Percentiles rank a stretch among this genome's conserved stretches.
These are phyloP conservation scores for Cruciata laevipes DNA, from an alignment of 257 asterid genomes.

Conservation along the genomic window DNA sequence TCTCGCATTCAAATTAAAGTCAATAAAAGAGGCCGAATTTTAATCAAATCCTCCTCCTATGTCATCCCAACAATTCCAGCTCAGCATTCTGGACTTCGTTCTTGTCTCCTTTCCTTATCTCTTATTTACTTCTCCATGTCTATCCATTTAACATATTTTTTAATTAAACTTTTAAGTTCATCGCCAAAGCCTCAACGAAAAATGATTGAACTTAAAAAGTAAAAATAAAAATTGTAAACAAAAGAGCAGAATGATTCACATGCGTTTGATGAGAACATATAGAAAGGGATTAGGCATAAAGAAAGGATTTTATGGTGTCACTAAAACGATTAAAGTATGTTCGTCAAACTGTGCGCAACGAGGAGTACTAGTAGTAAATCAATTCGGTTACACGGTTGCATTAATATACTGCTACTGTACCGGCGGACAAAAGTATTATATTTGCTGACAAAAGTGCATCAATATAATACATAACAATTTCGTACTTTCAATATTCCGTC, in stretches of 20 bases:
- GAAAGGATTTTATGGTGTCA: too few relatives aligned
- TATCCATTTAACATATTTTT: too few relatives aligned
- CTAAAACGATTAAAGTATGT: neutral
- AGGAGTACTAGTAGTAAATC: too few relatives aligned
- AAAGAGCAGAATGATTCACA: neutral
- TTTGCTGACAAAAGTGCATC: too few relatives aligned
- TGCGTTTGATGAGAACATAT: neutral
- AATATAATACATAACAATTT: too few relatives aligned
- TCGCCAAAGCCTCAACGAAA: too few relatives aligned
- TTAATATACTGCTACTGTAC: too few relatives aligned
- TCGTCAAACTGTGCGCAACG: neutral
- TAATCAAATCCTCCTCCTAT: neutral
- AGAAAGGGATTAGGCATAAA: neutral
- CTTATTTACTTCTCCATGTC: neutral
- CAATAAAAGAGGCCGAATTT: neutral
- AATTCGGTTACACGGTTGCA: neutral
- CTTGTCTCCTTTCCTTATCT: neutral
- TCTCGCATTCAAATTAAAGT: neutral
- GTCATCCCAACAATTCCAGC: neutral
- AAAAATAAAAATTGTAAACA: too few relatives aligned
- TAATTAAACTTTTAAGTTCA: too few relatives aligned
- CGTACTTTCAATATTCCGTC: too few relatives aligned
- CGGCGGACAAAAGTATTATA: too few relatives aligned
- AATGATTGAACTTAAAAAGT: too few relatives aligned
- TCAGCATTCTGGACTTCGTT: neutral